phyloP scores from a whole-genome alignment of 495 filamentous ascomycete species.

The Glarea lozoyensis region DNA sequence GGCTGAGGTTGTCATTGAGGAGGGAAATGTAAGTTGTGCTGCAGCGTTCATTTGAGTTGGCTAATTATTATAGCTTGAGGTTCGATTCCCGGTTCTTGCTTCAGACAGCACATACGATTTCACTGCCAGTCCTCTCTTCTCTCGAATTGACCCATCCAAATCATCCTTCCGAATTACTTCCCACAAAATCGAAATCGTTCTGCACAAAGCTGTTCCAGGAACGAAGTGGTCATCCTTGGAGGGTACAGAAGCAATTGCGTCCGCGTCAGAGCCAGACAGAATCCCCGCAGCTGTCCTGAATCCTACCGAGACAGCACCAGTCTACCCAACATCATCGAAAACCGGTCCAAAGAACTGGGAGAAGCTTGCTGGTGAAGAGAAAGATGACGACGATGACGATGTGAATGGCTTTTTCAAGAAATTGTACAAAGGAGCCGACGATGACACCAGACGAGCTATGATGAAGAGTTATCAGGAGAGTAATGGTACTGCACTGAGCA shows the following conservation, averaged over 20 bases:
- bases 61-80: constrained; percentile 39
- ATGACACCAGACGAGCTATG: constrained; percentile 84
- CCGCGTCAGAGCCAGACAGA: constrained; percentile 6
- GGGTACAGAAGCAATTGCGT: constrained; percentile 28
- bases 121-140: constrained; percentile 62
- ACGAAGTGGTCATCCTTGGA: constrained; percentile 73
- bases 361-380: constrained; percentile 34
- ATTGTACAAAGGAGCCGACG: constrained; percentile 69
- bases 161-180: constrained; percentile 57
- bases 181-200: constrained; percentile 76
- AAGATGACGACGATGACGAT: constrained; percentile 52
- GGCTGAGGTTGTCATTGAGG: constrained; percentile 11
- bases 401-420: constrained; percentile 89
- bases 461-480: constrained; percentile 95
- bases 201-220: constrained; percentile 58
- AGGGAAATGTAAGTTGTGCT: constrained; percentile 12
- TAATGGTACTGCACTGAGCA: constrained; percentile 87
- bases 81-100: constrained; percentile 57
- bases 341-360: constrained; percentile 90
- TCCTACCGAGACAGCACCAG: constrained; percentile 33
- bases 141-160: constrained; percentile 47
- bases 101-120: constrained; percentile 51
- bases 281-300: constrained; percentile 7
- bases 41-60: not conserved
- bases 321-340: constrained; percentile 85